phyloP scores from a whole-genome alignment of 306 rosid species.

The Hippophae gyantsensis region DNA sequence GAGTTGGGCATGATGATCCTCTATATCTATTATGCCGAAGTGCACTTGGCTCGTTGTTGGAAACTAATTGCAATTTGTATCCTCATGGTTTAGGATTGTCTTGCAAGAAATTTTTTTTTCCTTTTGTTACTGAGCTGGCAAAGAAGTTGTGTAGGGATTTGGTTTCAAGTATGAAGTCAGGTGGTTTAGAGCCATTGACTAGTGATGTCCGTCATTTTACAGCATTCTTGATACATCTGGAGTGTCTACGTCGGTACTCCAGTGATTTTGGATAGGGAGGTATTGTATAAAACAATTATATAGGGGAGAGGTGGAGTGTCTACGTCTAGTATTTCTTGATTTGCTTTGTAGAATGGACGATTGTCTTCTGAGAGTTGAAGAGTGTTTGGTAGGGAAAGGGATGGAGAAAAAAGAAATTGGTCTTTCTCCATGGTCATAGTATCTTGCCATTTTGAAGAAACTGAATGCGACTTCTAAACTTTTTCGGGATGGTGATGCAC shows the following conservation, averaged over 20 bases:
- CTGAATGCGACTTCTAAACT: constrained; percentile 42
- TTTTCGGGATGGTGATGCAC: constrained; percentile 39
- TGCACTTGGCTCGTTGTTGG: constrained; percentile 40
- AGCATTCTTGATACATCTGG: constrained; percentile 32
- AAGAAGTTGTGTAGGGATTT: constrained; percentile 36
- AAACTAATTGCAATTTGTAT: constrained; percentile 10
- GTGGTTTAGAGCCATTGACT: constrained; percentile 30
- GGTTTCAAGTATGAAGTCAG: constrained; percentile 33
- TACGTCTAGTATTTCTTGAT: constrained; percentile 22
- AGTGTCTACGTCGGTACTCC: no score
- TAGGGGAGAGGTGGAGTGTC: constrained; percentile 35
- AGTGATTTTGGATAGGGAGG: constrained; percentile 3
- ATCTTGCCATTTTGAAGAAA: constrained; percentile 51
- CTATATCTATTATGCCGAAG: constrained; percentile 44
- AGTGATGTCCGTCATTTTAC: constrained; percentile 45
- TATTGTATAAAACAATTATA: constrained; percentile 16
- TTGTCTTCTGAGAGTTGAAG: constrained; percentile 43
- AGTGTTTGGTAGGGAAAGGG: constrained; percentile 27
- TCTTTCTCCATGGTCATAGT: constrained; percentile 40
- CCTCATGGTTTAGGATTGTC: constrained; percentile 13
- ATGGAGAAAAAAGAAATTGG: constrained; percentile 22
- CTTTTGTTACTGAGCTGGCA: constrained; percentile 45
- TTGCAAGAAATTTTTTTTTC: constrained; percentile 30
- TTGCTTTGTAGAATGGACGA: constrained; percentile 40
- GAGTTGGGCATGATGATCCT: constrained; percentile 33